Conservation (phyloP, 2,329 filamentous ascomycete species). For the Diplodia mutila region DNA sequence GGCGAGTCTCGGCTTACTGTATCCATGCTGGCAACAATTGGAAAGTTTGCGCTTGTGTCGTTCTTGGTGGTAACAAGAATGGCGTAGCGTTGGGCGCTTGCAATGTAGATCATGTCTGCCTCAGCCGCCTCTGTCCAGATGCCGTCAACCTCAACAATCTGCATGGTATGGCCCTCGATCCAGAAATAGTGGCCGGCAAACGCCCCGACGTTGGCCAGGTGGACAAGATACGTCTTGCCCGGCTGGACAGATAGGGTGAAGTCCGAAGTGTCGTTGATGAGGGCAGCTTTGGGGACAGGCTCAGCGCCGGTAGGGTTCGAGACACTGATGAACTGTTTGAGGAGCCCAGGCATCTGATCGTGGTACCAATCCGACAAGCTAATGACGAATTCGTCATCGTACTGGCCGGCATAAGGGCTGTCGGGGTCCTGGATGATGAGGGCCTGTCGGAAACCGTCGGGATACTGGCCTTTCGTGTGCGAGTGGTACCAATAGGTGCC, state of each 20-base stretch:
- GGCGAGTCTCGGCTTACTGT: slow-evolving; percentile 34
- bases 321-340: slow-evolving; percentile 50
- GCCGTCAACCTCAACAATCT: slow-evolving; percentile 71
- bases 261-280: slow-evolving; percentile 66
- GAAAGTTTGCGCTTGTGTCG: slow-evolving; percentile 59
- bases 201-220: slow-evolving; percentile 70
- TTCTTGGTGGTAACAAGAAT: slow-evolving; percentile 66
- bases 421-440: slow-evolving; percentile 65
- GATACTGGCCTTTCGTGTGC: slow-evolving; percentile 65
- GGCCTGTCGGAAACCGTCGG: slow-evolving; percentile 70
- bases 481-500: slow-evolving; percentile 70
- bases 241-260: slow-evolving; percentile 50
- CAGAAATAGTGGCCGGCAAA: slow-evolving; percentile 74
- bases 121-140: slow-evolving; percentile 64
- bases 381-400: slow-evolving; percentile 64
- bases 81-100: slow-evolving; percentile 73
- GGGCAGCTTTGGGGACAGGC: slow-evolving; percentile 66
- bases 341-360: slow-evolving; percentile 54
- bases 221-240: slow-evolving; percentile 65
- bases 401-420: slow-evolving; percentile 56
- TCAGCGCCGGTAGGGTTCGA: slow-evolving; percentile 64
- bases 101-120: slow-evolving; percentile 65
- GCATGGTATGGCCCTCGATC: slow-evolving; percentile 68
- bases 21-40: slow-evolving; percentile 60
- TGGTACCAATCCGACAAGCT: slow-evolving; percentile 80